Conservation (phyloP, 2,329 filamentous ascomycete genomes). For the Phyllosticta capitalensis region DNA sequence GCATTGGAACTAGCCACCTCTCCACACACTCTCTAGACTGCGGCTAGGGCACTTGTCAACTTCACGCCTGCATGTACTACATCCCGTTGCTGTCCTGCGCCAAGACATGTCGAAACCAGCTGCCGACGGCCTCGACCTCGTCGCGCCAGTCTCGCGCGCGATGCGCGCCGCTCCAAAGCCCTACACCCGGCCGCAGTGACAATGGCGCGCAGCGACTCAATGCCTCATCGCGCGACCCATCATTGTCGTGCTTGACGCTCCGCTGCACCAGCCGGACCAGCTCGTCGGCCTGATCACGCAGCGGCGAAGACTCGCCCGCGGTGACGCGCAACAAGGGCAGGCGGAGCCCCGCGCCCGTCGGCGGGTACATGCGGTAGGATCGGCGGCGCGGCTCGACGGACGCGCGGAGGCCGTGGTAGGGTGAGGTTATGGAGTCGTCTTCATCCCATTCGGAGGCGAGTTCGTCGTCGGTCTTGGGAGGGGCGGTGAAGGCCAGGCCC, state of each 20-base stretch:
- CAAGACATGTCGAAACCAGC: slow-evolving; percentile 6
- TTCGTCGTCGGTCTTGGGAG: slow-evolving; percentile 20
- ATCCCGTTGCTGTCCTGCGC: neutral
- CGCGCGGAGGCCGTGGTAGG: neutral
- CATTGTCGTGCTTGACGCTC: slow-evolving; percentile 15
- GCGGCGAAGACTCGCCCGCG: slow-evolving; percentile 27
- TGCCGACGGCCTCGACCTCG: slow-evolving; percentile 3
- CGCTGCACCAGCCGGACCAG: slow-evolving; percentile 30
- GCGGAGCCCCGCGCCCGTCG: slow-evolving; percentile 27
- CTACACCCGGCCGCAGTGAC: neutral
- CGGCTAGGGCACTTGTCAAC: too few relatives aligned
- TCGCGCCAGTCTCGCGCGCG: slow-evolving; percentile 1
- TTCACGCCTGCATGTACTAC: too few relatives aligned
- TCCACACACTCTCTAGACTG: too few relatives aligned
- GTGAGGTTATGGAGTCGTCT: neutral
- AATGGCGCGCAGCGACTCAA: neutral
- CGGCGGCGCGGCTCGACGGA: slow-evolving; percentile 17
- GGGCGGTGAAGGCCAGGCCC: slow-evolving; percentile 15
- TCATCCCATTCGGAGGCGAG: slow-evolving; percentile 16
- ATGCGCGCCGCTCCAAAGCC: slow-evolving; percentile 5
- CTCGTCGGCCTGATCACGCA: slow-evolving; percentile 34
- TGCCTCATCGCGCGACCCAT: neutral
- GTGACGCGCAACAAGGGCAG: slow-evolving; percentile 34
- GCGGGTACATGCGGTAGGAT: slow-evolving; percentile 31
- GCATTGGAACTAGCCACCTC: too few relatives aligned